Evolutionary conservation across 1,139 yeast species (phyloP).

Genomic region (Kodamaea suecica): DNA sequence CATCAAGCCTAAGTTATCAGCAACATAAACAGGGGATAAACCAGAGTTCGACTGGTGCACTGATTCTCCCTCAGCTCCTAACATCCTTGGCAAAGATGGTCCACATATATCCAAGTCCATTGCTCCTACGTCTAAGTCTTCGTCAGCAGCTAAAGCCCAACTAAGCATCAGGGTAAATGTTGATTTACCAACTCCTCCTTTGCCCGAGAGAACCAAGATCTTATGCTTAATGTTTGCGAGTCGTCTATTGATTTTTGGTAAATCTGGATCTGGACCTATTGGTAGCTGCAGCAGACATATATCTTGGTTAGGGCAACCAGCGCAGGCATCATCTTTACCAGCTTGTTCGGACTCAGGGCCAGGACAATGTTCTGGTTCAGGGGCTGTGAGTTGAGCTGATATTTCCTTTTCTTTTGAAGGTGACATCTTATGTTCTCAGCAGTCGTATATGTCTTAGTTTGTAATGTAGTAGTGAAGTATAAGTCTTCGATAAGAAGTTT

Average conservation of each 20-base stretch:
- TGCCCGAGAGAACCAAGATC: constrained; percentile 83
- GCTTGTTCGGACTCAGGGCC: constrained; percentile 95
- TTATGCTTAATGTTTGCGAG: constrained; percentile 74
- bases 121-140: constrained; percentile 84
- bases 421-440: too few relatives aligned
- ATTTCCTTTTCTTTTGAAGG: constrained; percentile 3
- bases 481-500: too few relatives aligned
- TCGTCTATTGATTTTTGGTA: constrained; percentile 71
- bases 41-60: constrained; percentile 90
- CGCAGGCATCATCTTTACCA: constrained; percentile 91
- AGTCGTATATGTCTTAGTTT: too few relatives aligned
- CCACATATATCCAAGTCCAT: constrained; percentile 98
- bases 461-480: too few relatives aligned
- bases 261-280: constrained; percentile 94
- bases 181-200: constrained; percentile 98
- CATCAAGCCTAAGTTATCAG: constrained; percentile 93
- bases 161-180: constrained; percentile 93
- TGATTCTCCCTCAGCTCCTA: constrained; percentile 85
- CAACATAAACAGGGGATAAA: constrained; percentile 95
- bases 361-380: constrained; percentile 96
- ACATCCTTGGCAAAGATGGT: constrained; percentile 92
- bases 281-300: constrained; percentile 82
- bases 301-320: constrained; percentile 89
- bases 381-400: constrained; percentile 36
- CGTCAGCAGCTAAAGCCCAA: constrained; percentile 94